phyloP scores from a whole-genome alignment of 2,329 filamentous ascomycete genomes.

The Amylocarpus encephaloides region DNA sequence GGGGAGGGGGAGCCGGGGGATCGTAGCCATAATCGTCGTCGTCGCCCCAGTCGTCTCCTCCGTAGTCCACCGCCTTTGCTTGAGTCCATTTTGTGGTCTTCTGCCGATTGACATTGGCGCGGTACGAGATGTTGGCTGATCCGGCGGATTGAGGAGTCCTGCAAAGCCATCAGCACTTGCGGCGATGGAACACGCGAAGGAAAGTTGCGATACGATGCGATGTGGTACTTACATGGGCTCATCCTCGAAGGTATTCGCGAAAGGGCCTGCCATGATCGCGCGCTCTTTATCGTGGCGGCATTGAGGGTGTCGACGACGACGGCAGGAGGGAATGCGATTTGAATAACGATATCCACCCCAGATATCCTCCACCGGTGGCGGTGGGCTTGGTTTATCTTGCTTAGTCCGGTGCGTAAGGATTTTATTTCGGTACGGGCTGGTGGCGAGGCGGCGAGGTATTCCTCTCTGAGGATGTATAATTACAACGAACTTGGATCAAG shows the following conservation, averaged over 20 bases:
- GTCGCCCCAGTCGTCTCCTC: constrained; percentile 89
- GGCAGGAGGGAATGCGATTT: neutral
- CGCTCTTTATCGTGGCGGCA: neutral
- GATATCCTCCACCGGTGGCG: too few relatives aligned
- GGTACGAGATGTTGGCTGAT: constrained; percentile 46
- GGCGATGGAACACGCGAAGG: neutral
- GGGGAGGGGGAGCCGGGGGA: constrained; percentile 33
- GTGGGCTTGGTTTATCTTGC: too few relatives aligned
- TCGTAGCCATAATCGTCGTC: constrained; percentile 54
- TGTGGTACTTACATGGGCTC: constrained; percentile 24
- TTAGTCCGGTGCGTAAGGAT: too few relatives aligned
- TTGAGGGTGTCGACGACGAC: neutral
- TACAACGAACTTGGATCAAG: too few relatives aligned
- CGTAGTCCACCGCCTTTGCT: constrained; percentile 79
- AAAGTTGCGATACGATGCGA: neutral
- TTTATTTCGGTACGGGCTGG: too few relatives aligned
- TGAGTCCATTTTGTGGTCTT: constrained; percentile 96
- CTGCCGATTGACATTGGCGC: constrained; percentile 77
- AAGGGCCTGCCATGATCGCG: constrained; percentile 28
- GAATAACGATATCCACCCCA: too few relatives aligned
- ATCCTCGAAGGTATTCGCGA: constrained; percentile 27
- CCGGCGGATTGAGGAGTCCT: constrained; percentile 24
- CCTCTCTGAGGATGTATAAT: too few relatives aligned
- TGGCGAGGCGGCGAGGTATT: too few relatives aligned
- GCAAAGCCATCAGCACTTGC: neutral